Evolutionary conservation across 73 alveolate species (phyloP).

Genomic region (Urostyla sp.): DNA sequence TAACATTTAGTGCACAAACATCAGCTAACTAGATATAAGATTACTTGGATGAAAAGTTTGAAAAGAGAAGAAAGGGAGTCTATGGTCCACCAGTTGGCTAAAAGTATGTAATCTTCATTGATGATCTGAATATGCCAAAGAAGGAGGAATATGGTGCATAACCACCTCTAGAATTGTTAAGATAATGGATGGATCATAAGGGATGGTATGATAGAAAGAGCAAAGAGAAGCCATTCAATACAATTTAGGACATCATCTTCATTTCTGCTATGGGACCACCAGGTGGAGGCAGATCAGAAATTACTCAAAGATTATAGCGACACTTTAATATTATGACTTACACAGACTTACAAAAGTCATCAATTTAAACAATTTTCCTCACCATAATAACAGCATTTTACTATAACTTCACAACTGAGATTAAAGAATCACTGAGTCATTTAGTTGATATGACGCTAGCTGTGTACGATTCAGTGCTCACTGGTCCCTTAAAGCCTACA

Average conservation of each 20-base stretch:
- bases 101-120: slow-evolving; percentile 94
- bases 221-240: slow-evolving; percentile 84
- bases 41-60: slow-evolving; percentile 84
- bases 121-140: slow-evolving; percentile 98
- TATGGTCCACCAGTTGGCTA: slow-evolving; percentile 95
- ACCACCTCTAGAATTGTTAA: slow-evolving; percentile 96
- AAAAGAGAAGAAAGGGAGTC: slow-evolving; percentile 96
- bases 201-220: slow-evolving; percentile 96
- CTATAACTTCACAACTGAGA: slow-evolving; percentile 42
- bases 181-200: slow-evolving; percentile 92
- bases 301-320: slow-evolving; percentile 97
- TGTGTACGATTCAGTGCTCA: slow-evolving; percentile 57
- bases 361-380: slow-evolving; percentile 57
- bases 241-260: slow-evolving; percentile 93
- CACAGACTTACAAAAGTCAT: slow-evolving; percentile 80
- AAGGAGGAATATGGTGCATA: slow-evolving; percentile 98
- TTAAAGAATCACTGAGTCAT: slow-evolving; percentile 35
- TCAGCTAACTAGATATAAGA: slow-evolving; percentile 90
- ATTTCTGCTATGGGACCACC: slow-evolving; percentile 99
- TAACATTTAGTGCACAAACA: slow-evolving; percentile 94
- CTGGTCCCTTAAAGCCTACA: slow-evolving; percentile 83
- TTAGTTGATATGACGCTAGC: slow-evolving; percentile 53
- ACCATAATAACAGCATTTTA: slow-evolving; percentile 66
- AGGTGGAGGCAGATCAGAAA: slow-evolving; percentile 99
- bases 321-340: slow-evolving; percentile 95